Evolutionary conservation across 2,329 filamentous ascomycete species (phyloP).

Genomic region (Penicillium olsonii): DNA sequence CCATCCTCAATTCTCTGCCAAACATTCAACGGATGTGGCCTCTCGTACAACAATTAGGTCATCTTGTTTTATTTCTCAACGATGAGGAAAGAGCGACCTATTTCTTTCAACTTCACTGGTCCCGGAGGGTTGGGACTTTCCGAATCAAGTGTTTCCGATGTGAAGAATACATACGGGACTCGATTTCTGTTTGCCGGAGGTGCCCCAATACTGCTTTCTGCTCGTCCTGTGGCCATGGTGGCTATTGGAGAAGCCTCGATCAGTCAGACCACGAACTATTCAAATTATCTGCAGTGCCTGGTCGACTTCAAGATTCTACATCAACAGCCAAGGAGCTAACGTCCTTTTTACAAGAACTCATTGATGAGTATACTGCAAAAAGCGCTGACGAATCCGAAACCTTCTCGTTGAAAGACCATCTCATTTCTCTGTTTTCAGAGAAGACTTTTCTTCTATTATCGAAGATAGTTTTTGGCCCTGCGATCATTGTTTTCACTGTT

Average conservation of each 20-base stretch:
- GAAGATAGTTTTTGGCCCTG: not conserved
- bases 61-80: conserved; percentile 1
- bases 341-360: not conserved
- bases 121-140: not conserved
- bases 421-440: not conserved
- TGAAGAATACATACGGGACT: not conserved
- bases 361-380: not conserved
- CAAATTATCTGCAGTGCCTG: not conserved
- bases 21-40: not conserved
- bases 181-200: not conserved
- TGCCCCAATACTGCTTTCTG: not conserved
- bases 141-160: not conserved
- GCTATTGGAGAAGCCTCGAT: not conserved
- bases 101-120: conserved; percentile 1
- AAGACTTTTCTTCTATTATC: not conserved
- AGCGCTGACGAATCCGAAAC: not conserved
- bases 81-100: not conserved
- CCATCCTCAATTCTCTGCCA: not conserved
- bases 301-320: not conserved
- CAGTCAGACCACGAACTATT: not conserved
- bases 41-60: conserved; percentile 6
- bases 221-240: not conserved
- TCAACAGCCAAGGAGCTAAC: not conserved
- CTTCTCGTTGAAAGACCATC: not conserved
- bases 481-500: not conserved